Evolutionary conservation across 116 monocot species (phyloP), one percentile per base, ranked within the genome.

Genomic region (Iris pallida): DNA sequence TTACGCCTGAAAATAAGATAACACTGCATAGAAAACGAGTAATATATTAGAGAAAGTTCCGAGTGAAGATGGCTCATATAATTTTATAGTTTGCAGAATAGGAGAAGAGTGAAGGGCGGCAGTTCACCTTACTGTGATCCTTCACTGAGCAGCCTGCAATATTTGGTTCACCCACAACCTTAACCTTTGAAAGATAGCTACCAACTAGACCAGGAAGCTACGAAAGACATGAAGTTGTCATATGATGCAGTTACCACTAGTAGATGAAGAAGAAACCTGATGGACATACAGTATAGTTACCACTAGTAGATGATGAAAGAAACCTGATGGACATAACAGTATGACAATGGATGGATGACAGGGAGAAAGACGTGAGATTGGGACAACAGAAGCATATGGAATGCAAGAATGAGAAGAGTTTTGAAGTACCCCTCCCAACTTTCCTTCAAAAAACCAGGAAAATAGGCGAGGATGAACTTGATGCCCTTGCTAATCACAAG

Each of bases 371-470:
- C 30, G 3, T 30, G 30, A 30, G 3, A 30, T 1, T 30, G 30
- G 30, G 30, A 30, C 30, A 30, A 30, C 30, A 30, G 0, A 30
- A 3, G 3, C 30, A 0, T 30, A 30, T 30, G 30, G 3, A 30
- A 3, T 30, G 30, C 30, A 30, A 30, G 30, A 30, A 30, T 30
- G 30, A 30, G 30, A 30, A 30, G 30, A 30, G 30, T 30, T 30
- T 30, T 7, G 49, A 51, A 67, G 43, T 67, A 60, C 49, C 41
- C 70, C 59, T 66, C 45, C 71, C 65, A 77, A 51, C 47, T 65
- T 77, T 59, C 71, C 52, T 65, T 57, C 17, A 65, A 77, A 77
- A 77, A 76, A 71, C 46, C 63, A 64, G 64, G 65, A 71, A 65
- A 71, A 71, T 51, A 15, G 71, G 59, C 18, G 17, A 58, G 18